These are phyloP conservation scores for Exophiala oligosperma DNA, from an alignment of 2,329 filamentous ascomycete species.

Conservation along the genomic window DNA sequence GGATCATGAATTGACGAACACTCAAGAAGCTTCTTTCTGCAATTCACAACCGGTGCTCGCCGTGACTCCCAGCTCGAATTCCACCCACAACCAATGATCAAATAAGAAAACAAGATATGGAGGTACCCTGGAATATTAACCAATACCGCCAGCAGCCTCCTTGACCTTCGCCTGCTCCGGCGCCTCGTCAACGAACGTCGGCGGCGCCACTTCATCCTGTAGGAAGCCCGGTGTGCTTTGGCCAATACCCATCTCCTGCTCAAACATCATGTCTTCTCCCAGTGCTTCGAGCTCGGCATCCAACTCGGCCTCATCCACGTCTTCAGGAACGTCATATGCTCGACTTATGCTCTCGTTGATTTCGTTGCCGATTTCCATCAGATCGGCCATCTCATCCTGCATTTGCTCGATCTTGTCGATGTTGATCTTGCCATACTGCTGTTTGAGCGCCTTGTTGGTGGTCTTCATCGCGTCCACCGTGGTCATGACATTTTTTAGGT, in stretches of 20 bases:
- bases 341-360: slow-evolving; percentile 92
- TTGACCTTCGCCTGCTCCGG: slow-evolving; percentile 71
- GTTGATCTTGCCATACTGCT: slow-evolving; percentile 96
- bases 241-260: slow-evolving; percentile 60
- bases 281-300: slow-evolving; percentile 95
- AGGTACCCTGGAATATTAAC: not conserved
- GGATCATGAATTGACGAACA: not conserved
- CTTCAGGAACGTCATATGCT: slow-evolving; percentile 92
- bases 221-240: slow-evolving; percentile 76
- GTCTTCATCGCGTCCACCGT: slow-evolving; percentile 97
- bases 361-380: slow-evolving; percentile 97
- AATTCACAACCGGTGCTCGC: too few relatives aligned
- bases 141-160: slow-evolving; percentile 55
- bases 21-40: too few relatives aligned
- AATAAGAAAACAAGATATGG: not conserved
- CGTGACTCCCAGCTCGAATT: not conserved
- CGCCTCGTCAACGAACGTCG: slow-evolving; percentile 89
- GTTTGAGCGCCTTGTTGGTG: slow-evolving; percentile 86
- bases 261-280: slow-evolving; percentile 89
- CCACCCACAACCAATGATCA: not conserved
- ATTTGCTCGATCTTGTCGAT: slow-evolving; percentile 96
- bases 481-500: slow-evolving; percentile 97
- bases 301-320: slow-evolving; percentile 93
- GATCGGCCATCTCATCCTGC: slow-evolving; percentile 98
- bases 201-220: slow-evolving; percentile 79